Evolutionary conservation across 768 basidiomycete species (phyloP), one percentile per base, ranked within the genome.

Genomic region (Neoboletus magnificus): DNA sequence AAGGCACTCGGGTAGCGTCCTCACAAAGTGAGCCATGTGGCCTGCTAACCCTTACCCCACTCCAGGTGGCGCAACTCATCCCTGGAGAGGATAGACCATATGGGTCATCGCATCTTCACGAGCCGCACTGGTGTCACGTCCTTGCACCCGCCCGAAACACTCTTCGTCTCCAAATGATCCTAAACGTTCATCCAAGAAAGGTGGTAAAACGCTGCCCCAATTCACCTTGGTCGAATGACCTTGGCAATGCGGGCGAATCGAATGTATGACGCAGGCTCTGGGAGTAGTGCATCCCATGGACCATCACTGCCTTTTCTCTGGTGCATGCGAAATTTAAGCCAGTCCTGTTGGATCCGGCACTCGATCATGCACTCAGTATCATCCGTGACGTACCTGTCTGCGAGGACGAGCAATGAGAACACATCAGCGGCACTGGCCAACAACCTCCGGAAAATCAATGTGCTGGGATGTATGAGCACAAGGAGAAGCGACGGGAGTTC

Each of bases 61-160:
- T 46, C n/a, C 22, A 33, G 6, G 10, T 30, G 52, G 15, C 12
- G 13, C 22, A 16, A 10, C 29, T 54, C 55, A 3, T 45, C 23
- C 36, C 54, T 13, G 32, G 50, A 29, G 27, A 55, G 43, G n/a
- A 45, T 25, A 32, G 55, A 56, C 50, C 51, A 56, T 43, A 54
- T 46, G 15, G 43, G 33, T 11, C 50, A 36, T 27, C 15, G 51
- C 18, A 41, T 35, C 44, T 35, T 29, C 2, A 30, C 43, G 23
- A 56, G 51, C 22, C 46, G 44, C 2, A 36, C 20, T 0, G 30
- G n/a, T 11, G 36, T 54, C n/a, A 36, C 29, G 23, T 46, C 37
- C 16, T 12, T 18, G n/a, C 0, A 6, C 23, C 10, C 10, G 7
- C 15, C 33, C n/a, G 3, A 7, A 20, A 13, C 33, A 12, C 25